Percentiles rank a stretch among this genome's conserved stretches.
phyloP scores from a whole-genome alignment of 2,329 filamentous ascomycete species.

The Pseudogymnoascus sp. region DNA sequence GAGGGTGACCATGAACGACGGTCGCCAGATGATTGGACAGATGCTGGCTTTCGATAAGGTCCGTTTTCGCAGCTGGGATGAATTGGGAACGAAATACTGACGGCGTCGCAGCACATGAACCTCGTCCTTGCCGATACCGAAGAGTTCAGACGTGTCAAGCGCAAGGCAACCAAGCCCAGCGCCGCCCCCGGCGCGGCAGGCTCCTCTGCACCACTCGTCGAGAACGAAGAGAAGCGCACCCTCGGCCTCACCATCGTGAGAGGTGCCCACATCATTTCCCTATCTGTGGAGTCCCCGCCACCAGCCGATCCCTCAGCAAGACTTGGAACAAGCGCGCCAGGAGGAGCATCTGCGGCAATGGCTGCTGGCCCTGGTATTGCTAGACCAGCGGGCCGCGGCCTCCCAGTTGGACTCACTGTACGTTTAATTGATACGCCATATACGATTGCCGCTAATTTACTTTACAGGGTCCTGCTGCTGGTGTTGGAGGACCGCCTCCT shows the following conservation, averaged over 20 bases:
- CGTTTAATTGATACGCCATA: constrained; percentile 26
- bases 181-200: constrained; percentile 49
- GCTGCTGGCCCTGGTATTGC: constrained; percentile 83
- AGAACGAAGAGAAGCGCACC: constrained; percentile 96
- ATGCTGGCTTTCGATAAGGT: constrained; percentile 99
- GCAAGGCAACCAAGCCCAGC: constrained; percentile 68
- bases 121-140: constrained; percentile 97
- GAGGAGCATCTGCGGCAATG: constrained; percentile 62
- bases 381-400: constrained; percentile 83
- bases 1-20: constrained; percentile 92
- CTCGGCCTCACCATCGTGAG: constrained; percentile 91
- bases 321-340: constrained; percentile 69
- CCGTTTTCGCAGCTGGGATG: constrained; percentile 19
- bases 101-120: constrained; percentile 79
- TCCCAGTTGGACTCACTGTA: constrained; percentile 73
- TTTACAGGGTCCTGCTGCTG: constrained; percentile 68
- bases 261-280: constrained; percentile 87
- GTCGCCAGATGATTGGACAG: constrained; percentile 92
- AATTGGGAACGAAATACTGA: constrained; percentile 14
- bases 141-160: constrained; percentile 89
- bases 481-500: constrained; percentile 61
- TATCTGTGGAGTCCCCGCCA: constrained; percentile 91
- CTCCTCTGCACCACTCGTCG: constrained; percentile 61
- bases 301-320: constrained; percentile 88
- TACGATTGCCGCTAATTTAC: constrained; percentile 25